Conservation (phyloP, 2,329 filamentous ascomycete genomes). For the Cladophialophora exuberans region DNA sequence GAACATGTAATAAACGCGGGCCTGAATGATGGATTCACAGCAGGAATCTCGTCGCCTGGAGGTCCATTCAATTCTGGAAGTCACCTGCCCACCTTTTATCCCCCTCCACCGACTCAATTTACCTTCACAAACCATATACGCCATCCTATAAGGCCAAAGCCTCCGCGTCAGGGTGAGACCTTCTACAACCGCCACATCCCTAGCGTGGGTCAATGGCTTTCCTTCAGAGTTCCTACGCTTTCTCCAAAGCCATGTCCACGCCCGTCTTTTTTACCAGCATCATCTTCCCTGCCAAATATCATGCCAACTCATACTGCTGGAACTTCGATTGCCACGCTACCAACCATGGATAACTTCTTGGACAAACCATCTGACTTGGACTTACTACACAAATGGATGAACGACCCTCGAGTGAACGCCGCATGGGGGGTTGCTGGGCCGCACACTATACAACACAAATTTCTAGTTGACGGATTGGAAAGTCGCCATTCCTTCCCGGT, state of each 20-base stretch:
- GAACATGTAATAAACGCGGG: conserved; percentile 20
- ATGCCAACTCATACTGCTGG: conserved; percentile 29
- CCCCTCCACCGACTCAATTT: conserved; percentile 80
- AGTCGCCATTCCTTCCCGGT: conserved; percentile 82
- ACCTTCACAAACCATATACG: conserved; percentile 75
- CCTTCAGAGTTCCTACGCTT: conserved; percentile 80
- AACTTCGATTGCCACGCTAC: conserved; percentile 36
- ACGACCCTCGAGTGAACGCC: conserved; percentile 76
- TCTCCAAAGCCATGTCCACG: conserved; percentile 62
- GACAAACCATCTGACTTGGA: conserved; percentile 63
- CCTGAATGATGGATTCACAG: conserved; percentile 25
- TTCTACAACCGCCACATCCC: conserved; percentile 90
- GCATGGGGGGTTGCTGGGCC: conserved; percentile 76
- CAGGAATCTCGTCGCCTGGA: conserved; percentile 37
- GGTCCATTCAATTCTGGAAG: conserved; percentile 81
- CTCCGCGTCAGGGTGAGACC: conserved; percentile 84
- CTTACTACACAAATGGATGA: conserved; percentile 85
- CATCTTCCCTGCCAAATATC: conserved; percentile 35
- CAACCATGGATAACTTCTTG: conserved; percentile 45
- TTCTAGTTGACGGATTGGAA: conserved; percentile 68
- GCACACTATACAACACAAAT: conserved; percentile 62
- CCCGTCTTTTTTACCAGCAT: conserved; percentile 64
- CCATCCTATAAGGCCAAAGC: conserved; percentile 85
- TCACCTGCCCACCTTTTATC: conserved; percentile 88
- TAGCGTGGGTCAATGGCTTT: conserved; percentile 79